phyloP scores from a whole-genome alignment of 225 moss, liverwort and hornwort genomes.

The Rhytidiadelphus loreus region DNA sequence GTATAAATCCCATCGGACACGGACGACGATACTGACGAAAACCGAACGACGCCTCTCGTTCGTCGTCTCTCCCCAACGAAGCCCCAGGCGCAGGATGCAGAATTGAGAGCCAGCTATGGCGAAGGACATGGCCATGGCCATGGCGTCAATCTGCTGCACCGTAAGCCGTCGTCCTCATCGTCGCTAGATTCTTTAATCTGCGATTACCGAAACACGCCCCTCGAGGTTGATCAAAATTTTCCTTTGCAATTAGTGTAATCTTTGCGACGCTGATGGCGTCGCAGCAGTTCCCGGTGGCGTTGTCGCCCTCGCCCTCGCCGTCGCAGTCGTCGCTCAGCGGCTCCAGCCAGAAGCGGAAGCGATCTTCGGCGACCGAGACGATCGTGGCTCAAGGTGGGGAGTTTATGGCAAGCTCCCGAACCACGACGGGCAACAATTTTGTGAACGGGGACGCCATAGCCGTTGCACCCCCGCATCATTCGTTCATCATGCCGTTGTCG shows the following conservation, averaged over 20 bases:
- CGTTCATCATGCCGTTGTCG: conserved; percentile 38
- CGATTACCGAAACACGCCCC: neutral
- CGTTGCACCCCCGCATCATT: neutral
- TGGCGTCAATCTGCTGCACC: neutral
- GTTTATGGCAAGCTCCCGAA: conserved; percentile 18
- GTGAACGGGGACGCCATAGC: conserved; percentile 7
- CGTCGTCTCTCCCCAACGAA: neutral
- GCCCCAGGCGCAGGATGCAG: neutral
- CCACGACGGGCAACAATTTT: neutral
- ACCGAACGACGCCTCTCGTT: neutral
- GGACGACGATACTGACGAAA: neutral
- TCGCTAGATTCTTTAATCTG: neutral
- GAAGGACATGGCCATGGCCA: neutral
- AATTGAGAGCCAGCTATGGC: neutral
- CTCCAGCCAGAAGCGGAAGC: conserved; percentile 56
- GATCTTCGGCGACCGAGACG: conserved; percentile 18
- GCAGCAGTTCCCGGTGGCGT: conserved; percentile 29
- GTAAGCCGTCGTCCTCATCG: neutral
- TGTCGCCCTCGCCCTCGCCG: conserved; percentile 47
- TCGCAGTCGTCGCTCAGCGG: conserved; percentile 52
- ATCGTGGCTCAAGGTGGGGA: conserved; percentile 1
- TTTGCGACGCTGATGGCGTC: conserved; percentile 27
- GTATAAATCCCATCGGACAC: neutral
- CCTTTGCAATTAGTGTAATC: neutral
- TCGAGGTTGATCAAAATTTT: neutral